Percentiles rank a stretch among this genome's conserved stretches.
phyloP scores from a whole-genome alignment of 352 stramenopile genomes.

The Proteromonas lacertae region DNA sequence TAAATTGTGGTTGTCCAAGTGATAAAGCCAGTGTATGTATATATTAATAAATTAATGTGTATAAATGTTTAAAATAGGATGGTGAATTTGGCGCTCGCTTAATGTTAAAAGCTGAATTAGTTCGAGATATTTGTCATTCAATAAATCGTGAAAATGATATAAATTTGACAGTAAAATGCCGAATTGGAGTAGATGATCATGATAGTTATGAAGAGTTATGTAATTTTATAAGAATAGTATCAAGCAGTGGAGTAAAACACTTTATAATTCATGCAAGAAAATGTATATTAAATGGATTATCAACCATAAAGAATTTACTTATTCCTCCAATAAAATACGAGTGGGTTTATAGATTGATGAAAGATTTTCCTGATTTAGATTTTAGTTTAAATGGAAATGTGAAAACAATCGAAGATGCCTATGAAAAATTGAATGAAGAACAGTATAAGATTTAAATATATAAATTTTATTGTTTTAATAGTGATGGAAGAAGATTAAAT shows the following conservation, averaged over 20 bases:
- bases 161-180: conserved; percentile 83
- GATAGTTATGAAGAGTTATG: conserved; percentile 63
- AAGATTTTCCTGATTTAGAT: conserved; percentile 67
- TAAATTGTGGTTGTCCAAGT: conserved; percentile 79
- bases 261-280: conserved; percentile 93
- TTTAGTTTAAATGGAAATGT: conserved; percentile 93
- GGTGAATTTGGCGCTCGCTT: conserved; percentile 72
- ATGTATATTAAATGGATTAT: conserved; percentile 58
- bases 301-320: conserved; percentile 78
- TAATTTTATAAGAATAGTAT: conserved; percentile 58
- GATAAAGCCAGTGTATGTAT: conserved; percentile 10
- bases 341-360: conserved; percentile 52
- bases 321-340: conserved; percentile 82
- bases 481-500: conserved; percentile 14
- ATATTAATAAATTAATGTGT: conserved; percentile 38
- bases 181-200: conserved; percentile 74
- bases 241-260: conserved; percentile 40
- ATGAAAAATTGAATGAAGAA: no score
- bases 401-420: conserved; percentile 45
- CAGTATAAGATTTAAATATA: no score
- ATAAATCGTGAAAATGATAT: conserved; percentile 20
- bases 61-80: conserved; percentile 20
- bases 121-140: conserved; percentile 46
- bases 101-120: conserved; percentile 74
- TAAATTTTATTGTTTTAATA: no score